Base-by-base conservation (phyloP, 495 filamentous ascomycete genomes). In the Darksidea phi region DNA sequence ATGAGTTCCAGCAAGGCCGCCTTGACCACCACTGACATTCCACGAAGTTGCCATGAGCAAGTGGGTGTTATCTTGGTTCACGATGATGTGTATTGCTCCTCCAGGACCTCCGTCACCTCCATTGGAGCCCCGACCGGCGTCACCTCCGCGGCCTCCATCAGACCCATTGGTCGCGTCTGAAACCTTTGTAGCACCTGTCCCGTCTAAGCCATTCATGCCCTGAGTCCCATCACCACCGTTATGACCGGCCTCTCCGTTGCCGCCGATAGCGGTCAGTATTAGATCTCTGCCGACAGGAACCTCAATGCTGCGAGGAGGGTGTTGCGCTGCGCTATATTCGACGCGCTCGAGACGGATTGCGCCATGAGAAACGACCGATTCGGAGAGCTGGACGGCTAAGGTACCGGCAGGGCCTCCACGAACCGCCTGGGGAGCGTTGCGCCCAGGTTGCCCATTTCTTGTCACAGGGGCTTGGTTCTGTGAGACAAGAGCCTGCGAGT, bases 1-100 rank as follows among this genome's bases (percentile, higher is more conserved):
- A 26, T 60, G 62, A 18, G 45, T 41, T 15, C 71, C 71, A 18
- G 71, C 61, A 7, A 45, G 42, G 36, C 68, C 71, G 24, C 66
- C 66, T 15, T 18, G 43, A 46, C 62, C 62, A 17, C 58, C 38
- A 18, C 24, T 25, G 6, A 56, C 52, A 25, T 65, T 32, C 63
- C 64, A 66, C 18, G 46, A 21, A 12, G 42, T 37, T 7, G 63
- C 63, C 41, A 54, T 12, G 42, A 66, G 53, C 18, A 67, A 54
- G 36, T 66, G 62, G 12, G 52, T 67, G 18, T 54, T 52, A 1
- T 59, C 17, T 42, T 67, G 63, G 47, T 66, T 25, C 18, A 67
- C 10, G 11, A 46, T 26, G 24, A 67, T 32, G 6, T 66, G 32
- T 28, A 67, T 48, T 18, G 8, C 21, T 12, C 63, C 63, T 10